Percentiles rank a stretch among this genome's conserved stretches.
Evolutionary conservation across 108 stramenopile genomes (phyloP).

Genomic region (Skeletonema tropicum): DNA sequence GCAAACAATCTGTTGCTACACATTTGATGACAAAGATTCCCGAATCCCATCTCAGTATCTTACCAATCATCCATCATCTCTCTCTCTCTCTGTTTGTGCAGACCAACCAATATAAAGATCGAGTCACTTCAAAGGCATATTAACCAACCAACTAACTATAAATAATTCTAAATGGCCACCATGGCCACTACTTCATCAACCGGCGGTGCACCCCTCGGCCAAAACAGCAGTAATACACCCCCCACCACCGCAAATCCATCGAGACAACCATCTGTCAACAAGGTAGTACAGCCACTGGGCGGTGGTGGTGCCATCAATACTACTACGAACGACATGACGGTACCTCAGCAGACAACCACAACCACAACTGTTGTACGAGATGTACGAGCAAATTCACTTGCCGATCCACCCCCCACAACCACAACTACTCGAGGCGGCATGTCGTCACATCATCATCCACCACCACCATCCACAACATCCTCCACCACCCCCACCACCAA

Average conservation of each 20-base stretch:
- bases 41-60: too few relatives aligned
- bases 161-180: too few relatives aligned
- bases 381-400: neutral
- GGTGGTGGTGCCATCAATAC: too few relatives aligned
- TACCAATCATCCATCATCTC: too few relatives aligned
- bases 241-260: neutral
- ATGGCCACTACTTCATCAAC: neutral
- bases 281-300: neutral
- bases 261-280: neutral
- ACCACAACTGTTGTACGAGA: neutral
- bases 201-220: neutral
- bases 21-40: too few relatives aligned
- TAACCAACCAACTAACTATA: too few relatives aligned
- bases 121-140: too few relatives aligned
- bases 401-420: neutral
- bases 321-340: neutral
- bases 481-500: neutral
- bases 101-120: too few relatives aligned
- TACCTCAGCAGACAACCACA: neutral
- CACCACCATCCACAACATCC: slow-evolving; percentile 1
- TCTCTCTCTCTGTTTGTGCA: too few relatives aligned
- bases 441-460: too few relatives aligned
- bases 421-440: too few relatives aligned
- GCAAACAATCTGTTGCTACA: too few relatives aligned
- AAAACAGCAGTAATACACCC: neutral